phyloP scores from a whole-genome alignment of 2,329 filamentous ascomycete genomes.

The Arthrinium puccinioides region DNA sequence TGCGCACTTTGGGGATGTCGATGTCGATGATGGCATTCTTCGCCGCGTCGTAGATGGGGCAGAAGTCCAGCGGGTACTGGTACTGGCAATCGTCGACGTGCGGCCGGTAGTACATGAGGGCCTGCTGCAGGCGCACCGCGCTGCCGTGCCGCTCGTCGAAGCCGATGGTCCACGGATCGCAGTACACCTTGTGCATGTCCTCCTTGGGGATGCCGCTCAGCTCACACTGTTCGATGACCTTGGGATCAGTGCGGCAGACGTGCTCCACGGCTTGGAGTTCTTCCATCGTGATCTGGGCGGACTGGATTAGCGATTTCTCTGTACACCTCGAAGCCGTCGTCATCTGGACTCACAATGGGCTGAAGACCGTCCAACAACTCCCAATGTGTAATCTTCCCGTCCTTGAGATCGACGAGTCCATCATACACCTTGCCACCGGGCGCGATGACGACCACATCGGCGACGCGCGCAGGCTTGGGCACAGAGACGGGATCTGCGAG shows the following conservation, averaged over 20 bases:
- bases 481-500: constrained; percentile 55
- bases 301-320: neutral
- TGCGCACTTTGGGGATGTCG: constrained; percentile 70
- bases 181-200: constrained; percentile 94
- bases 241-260: constrained; percentile 67
- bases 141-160: constrained; percentile 87
- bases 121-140: constrained; percentile 75
- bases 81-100: constrained; percentile 84
- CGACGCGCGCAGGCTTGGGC: constrained; percentile 61
- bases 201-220: constrained; percentile 72
- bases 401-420: constrained; percentile 67
- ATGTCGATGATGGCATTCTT: constrained; percentile 75
- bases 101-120: constrained; percentile 91
- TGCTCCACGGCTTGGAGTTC: constrained; percentile 77
- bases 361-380: constrained; percentile 69
- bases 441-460: constrained; percentile 78
- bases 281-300: constrained; percentile 75
- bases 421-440: constrained; percentile 75
- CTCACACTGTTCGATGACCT: constrained; percentile 84
- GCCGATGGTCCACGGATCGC: constrained; percentile 93
- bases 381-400: constrained; percentile 65
- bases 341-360: constrained; percentile 54
- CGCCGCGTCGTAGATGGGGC: constrained; percentile 80
- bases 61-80: constrained; percentile 87
- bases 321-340: neutral